phyloP scores from a whole-genome alignment of 768 basidiomycete genomes.

The Ramaria rubella region DNA sequence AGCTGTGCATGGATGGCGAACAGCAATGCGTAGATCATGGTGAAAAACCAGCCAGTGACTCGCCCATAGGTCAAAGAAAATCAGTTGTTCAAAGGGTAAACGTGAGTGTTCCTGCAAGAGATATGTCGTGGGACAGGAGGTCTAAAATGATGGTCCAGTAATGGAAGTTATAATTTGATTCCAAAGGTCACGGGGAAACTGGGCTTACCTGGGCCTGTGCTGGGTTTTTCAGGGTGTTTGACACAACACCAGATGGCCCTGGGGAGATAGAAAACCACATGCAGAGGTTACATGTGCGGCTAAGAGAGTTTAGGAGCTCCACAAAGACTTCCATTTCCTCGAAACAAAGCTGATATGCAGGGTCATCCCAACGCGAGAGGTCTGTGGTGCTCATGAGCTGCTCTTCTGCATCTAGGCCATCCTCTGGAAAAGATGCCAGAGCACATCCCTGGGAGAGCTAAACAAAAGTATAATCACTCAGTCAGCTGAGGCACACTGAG shows the following conservation, averaged over 20 bases:
- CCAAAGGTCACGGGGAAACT: background rate
- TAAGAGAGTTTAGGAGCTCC: background rate
- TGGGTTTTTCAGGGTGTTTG: background rate
- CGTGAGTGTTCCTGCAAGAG: background rate
- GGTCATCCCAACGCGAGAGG: background rate
- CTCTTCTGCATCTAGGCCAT: no score
- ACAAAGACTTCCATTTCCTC: background rate
- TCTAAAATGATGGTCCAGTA: background rate
- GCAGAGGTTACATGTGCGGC: background rate
- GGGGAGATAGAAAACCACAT: background rate
- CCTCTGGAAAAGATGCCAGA: background rate
- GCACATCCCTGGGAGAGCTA: background rate
- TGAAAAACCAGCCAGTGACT: background rate
- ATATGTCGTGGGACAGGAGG: background rate
- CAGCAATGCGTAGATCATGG: background rate
- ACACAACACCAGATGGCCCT: background rate
- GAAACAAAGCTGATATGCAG: background rate
- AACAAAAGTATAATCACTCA: background rate
- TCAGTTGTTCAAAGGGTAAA: background rate
- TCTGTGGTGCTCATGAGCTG: background rate
- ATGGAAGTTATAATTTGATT: background rate
- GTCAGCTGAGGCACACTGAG: background rate
- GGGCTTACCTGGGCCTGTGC: background rate
- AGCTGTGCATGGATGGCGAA: no score
- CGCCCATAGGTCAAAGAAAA: background rate